Percentiles rank a stretch among this genome's conserved stretches.
These are phyloP conservation scores for Hydrangea macrophylla DNA, from an alignment of 148 eudicot genomes.

Conservation along the genomic window DNA sequence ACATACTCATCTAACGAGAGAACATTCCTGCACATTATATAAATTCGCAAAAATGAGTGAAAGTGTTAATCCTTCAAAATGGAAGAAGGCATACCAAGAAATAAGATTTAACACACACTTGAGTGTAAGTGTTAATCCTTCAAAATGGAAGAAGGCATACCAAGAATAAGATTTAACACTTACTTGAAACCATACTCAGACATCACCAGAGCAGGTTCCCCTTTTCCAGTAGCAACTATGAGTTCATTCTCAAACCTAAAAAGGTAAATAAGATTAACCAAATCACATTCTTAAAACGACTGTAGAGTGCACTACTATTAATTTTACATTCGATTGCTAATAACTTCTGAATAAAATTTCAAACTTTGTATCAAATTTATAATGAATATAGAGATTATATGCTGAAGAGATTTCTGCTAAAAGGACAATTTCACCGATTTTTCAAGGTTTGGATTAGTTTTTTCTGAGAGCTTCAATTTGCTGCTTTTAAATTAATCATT, in stretches of 20 bases:
- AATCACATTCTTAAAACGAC: not conserved
- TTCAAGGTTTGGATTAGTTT: no score
- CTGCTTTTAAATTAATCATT: no score
- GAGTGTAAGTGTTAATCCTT: conserved; percentile 14
- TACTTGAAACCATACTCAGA: conserved; percentile 58
- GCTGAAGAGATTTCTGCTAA: no score
- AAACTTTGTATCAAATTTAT: not conserved
- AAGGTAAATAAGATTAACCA: not conserved
- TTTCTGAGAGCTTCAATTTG: no score
- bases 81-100: not conserved
- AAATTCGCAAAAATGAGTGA: conserved; percentile 1
- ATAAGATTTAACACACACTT: conserved; percentile 31
- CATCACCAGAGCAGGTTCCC: conserved; percentile 56
- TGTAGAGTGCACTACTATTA: no score
- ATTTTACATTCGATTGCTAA: no score
- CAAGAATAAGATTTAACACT: conserved; percentile 12
- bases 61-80: not conserved
- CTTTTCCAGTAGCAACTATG: conserved; percentile 49
- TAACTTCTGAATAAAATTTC: not conserved
- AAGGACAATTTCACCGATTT: no score
- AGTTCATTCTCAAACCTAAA: conserved; percentile 44
- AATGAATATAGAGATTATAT: not conserved
- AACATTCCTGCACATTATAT: conserved; percentile 37
- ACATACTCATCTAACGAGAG: conserved; percentile 52
- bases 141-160: not conserved